Evolutionary conservation across 1,139 yeast genomes (phyloP).

Genomic region (Geotrichum histeridarum): DNA sequence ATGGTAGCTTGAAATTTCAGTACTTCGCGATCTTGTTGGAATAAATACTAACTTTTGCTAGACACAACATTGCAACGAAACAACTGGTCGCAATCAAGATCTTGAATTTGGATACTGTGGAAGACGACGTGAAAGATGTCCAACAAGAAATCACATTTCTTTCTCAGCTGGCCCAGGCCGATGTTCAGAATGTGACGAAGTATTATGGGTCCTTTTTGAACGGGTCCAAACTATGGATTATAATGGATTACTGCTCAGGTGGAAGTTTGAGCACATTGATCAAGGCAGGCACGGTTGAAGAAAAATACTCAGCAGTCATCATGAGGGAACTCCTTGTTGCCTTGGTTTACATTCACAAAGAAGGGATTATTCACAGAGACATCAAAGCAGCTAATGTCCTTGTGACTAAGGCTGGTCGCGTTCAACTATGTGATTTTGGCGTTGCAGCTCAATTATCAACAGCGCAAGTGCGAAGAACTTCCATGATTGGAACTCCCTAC

Average conservation of each 20-base stretch:
- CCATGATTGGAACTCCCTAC: constrained; percentile 98
- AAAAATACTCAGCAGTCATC: constrained; percentile 71
- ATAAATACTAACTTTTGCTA: not conserved
- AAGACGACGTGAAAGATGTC: constrained; percentile 90
- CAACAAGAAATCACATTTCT: constrained; percentile 88
- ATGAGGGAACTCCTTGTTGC: constrained; percentile 77
- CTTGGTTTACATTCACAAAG: constrained; percentile 71
- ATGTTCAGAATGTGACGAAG: constrained; percentile 71
- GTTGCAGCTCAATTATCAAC: constrained; percentile 91
- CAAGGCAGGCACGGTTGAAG: constrained; percentile 85
- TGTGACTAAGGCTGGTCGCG: constrained; percentile 82
- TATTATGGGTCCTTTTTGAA: constrained; percentile 83
- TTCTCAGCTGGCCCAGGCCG: constrained; percentile 73
- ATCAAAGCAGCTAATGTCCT: constrained; percentile 92
- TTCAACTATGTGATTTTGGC: constrained; percentile 93
- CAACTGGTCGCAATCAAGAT: constrained; percentile 90
- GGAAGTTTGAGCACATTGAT: constrained; percentile 86
- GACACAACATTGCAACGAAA: constrained; percentile 52
- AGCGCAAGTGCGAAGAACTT: constrained; percentile 70
- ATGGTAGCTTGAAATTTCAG: constrained; percentile 34
- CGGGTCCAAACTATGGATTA: constrained; percentile 90
- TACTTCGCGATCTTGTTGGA: constrained; percentile 19
- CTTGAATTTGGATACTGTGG: constrained; percentile 82
- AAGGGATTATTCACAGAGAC: constrained; percentile 90
- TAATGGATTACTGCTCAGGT: constrained; percentile 97